Evolutionary conservation across 176 grass and related monocot species (phyloP).

Genomic region (Metroxylon sagu): DNA sequence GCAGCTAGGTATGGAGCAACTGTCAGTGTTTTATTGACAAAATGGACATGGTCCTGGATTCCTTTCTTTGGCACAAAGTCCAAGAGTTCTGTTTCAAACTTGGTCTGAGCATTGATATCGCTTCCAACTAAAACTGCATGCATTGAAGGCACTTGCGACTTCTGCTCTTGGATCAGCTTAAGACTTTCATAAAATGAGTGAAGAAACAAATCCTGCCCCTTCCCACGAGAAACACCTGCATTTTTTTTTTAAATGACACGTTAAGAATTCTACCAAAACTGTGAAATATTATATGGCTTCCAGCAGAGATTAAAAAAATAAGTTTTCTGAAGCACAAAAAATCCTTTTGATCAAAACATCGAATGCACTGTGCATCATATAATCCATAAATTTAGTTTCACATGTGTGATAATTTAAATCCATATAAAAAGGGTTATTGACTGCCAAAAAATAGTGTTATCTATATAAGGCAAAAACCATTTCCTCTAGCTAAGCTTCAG

Average conservation of each 20-base stretch:
- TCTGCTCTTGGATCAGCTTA: constrained; percentile 60
- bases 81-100: constrained; percentile 77
- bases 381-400: too few species aligned
- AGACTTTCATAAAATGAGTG: constrained; percentile 78
- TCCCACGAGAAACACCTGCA: constrained; percentile 89
- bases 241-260: background rate
- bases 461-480: too few species aligned
- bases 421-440: too few species aligned
- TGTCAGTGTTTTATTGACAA: constrained; percentile 85
- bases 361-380: too few species aligned
- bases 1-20: constrained; percentile 91
- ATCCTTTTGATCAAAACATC: too few species aligned
- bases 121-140: constrained; percentile 92
- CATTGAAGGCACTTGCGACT: constrained; percentile 70
- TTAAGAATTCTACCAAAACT: too few species aligned
- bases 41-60: constrained; percentile 73
- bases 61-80: constrained; percentile 62
- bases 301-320: too few species aligned
- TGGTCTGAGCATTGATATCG: constrained; percentile 91
- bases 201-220: constrained; percentile 96
- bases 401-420: too few species aligned
- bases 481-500: too few species aligned
- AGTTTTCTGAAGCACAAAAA: too few species aligned
- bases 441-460: too few species aligned
- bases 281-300: background rate